phyloP scores from a whole-genome alignment of 164 flowering plant genomes.

The Amborella trichopoda region DNA sequence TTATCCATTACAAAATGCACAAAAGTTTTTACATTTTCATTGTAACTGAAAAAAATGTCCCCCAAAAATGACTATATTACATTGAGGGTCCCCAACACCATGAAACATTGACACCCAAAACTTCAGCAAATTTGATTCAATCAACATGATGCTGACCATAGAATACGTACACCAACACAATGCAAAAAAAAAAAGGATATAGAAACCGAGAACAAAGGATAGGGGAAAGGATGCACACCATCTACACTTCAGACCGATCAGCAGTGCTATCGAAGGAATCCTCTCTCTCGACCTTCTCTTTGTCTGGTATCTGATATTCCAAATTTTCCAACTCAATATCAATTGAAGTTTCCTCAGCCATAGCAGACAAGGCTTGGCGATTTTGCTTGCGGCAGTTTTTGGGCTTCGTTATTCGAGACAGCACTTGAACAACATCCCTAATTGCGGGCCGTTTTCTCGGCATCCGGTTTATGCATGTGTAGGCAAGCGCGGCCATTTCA shows the following conservation, averaged over 20 bases:
- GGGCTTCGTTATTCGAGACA: conserved; percentile 41
- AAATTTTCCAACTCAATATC: conserved; percentile 36
- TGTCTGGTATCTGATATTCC: conserved; percentile 22
- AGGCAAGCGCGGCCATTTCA: conserved; percentile 64
- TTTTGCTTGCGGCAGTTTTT: conserved; percentile 43
- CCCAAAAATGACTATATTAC: too few relatives aligned
- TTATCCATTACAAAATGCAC: too few relatives aligned
- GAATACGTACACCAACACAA: too few relatives aligned
- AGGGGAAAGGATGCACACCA: too few relatives aligned
- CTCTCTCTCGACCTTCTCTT: conserved; percentile 29
- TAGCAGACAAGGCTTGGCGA: conserved; percentile 22
- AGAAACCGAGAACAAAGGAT: too few relatives aligned
- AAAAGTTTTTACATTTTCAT: too few relatives aligned
- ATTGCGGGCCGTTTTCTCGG: conserved; percentile 69
- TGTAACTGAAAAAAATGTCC: too few relatives aligned
- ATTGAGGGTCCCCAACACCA: too few relatives aligned
- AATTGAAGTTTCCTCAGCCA: conserved; percentile 29
- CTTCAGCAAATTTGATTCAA: too few relatives aligned
- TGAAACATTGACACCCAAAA: too few relatives aligned
- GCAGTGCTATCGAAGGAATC: conserved; percentile 48
- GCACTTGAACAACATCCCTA: conserved; percentile 75
- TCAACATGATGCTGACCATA: too few relatives aligned
- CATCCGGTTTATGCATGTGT: conserved; percentile 57
- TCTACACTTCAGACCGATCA: conserved; percentile 31
- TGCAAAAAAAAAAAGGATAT: too few relatives aligned